Base-by-base conservation (phyloP, 2,329 filamentous ascomycete genomes). In the Sporothrix mexicana region DNA sequence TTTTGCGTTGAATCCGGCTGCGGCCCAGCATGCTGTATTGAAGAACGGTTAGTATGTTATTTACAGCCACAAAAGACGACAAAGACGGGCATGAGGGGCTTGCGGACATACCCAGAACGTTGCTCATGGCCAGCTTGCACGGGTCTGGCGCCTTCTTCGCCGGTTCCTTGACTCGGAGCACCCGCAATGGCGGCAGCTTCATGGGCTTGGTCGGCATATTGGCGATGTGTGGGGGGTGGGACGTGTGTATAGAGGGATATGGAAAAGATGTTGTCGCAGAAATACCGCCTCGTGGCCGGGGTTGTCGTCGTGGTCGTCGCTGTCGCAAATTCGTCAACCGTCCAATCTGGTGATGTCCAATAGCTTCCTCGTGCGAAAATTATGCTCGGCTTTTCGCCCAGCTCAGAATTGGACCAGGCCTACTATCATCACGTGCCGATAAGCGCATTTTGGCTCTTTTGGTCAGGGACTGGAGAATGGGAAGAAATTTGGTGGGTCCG, bases 21-120 rank as follows among this genome's bases (percentile, higher is more conserved):
- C 95, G 0, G 93, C 93, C 93, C 93, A 96, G 83, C 93, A 96
- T 75, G 92, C 93, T 95, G 75, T 76, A 13, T n/a, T 43, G 47
- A 20, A 57, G 47, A 8, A 45, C 17, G 41, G 20, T 61, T 17
- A 25, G 25, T 2, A 17, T n/a, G 20, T 15, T 59, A 7, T 36
- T 36, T 36, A 36, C 30, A 36, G 30, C n/a, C 30, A 17, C 36
- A 43, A 3, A 6, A 30, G 7, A 20, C 30, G 10, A 57, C 0
- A 47, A 3, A 20, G 15, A 30, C 13, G 5, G 20, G n/a, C 0
- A 0, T 13, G 5, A 45, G 5, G 8, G 9, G 23, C 9, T 12
- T 7, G 20, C 23, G 30, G 8, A 81, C 82, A 67, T 82, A 88
- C 87, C 83, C 49, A 90, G 83, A 20, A 90, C 87, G 17, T 84